Evolutionary conservation across 257 asterid species (phyloP), one percentile per base, ranked within the genome.

Genomic region (Forsythia suspensa): DNA sequence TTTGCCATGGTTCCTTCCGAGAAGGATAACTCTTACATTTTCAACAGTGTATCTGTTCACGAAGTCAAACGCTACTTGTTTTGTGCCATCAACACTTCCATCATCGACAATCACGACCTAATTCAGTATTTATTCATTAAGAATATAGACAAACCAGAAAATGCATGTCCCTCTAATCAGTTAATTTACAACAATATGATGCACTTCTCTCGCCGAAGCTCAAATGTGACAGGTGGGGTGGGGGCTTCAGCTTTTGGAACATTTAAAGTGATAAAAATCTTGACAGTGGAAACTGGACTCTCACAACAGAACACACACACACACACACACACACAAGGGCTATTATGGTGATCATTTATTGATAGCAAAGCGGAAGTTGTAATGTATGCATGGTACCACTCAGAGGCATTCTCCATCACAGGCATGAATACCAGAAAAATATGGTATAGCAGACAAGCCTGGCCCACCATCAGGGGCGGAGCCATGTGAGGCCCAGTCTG

Each of bases 1-100:
- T 88, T 96, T 96, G 70, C 99, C 99, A 82, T 96, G 98, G 88
- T 96, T 96, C 86, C 83, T 85, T 75, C 98, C 99, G 6, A 96
- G 96, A 83, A 96, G 94, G 82, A 96, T 79, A 77, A 94, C 90
- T 84, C 99, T 90, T 76, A 94, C 95, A 80, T 90, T 89, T 24
- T 96, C 97, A 15, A 94, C 96, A 40, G 86, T 86, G 89, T 94
- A 86, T 84, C 87, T 92, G 87, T 89, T 94, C 82, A 92, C 98
- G 82, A 86, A 91, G 73, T 94, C 91, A 86, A 94, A 94, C 73
- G 98, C 98, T 80, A 94, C 95, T 82, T 84, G 83, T 85, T 85
- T 90, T 9, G 99, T 94, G 76, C 87, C 95, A 85, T 96, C 99
- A 66, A 85, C 80, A 89, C 99, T 96, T 77, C 98, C 99, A 83